Evolutionary conservation across 1,139 yeast species (phyloP).

Genomic region (Candida pseudocylindracea): DNA sequence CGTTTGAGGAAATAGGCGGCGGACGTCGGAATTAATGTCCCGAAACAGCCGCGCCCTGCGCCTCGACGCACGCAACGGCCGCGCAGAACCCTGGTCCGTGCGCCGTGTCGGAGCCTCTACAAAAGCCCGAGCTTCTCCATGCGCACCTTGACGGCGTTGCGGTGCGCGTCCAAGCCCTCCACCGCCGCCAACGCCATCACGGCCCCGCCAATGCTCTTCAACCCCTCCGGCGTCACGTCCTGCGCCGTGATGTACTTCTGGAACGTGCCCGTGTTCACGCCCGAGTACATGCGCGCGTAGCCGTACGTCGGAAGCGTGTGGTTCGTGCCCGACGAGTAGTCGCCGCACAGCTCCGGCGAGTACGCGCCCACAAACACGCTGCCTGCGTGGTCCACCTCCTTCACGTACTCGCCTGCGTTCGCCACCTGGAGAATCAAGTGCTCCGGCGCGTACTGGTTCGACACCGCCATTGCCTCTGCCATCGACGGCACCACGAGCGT

Average conservation of each 20-base stretch:
- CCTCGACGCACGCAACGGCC: too few species aligned
- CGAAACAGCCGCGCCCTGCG: too few species aligned
- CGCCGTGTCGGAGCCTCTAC: slow-evolving; percentile 1
- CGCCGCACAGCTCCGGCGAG: slow-evolving; percentile 97
- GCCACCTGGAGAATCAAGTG: slow-evolving; percentile 83
- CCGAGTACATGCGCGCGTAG: slow-evolving; percentile 91
- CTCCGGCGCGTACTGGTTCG: slow-evolving; percentile 91
- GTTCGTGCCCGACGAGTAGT: slow-evolving; percentile 92
- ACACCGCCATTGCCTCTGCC: slow-evolving; percentile 62
- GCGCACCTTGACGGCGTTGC: slow-evolving; percentile 88
- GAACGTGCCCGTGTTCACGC: slow-evolving; percentile 90
- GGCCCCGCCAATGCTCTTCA: slow-evolving; percentile 74
- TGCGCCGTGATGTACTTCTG: slow-evolving; percentile 90
- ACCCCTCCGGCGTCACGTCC: slow-evolving; percentile 68
- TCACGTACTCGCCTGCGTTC: slow-evolving; percentile 50
- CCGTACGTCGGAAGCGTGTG: slow-evolving; percentile 97
- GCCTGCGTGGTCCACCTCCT: slow-evolving; percentile 76
- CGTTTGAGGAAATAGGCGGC: too few species aligned
- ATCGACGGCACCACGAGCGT: slow-evolving; percentile 44
- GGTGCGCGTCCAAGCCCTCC: slow-evolving; percentile 92
- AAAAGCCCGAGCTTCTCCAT: slow-evolving; percentile 50
- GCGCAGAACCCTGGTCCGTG: too few species aligned
- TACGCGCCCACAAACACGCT: slow-evolving; percentile 90
- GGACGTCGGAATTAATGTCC: too few species aligned
- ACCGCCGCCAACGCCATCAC: slow-evolving; percentile 94